Evolutionary conservation across 768 basidiomycete species (phyloP), one percentile per base, ranked within the genome.

Genomic region (Collybia sp.): DNA sequence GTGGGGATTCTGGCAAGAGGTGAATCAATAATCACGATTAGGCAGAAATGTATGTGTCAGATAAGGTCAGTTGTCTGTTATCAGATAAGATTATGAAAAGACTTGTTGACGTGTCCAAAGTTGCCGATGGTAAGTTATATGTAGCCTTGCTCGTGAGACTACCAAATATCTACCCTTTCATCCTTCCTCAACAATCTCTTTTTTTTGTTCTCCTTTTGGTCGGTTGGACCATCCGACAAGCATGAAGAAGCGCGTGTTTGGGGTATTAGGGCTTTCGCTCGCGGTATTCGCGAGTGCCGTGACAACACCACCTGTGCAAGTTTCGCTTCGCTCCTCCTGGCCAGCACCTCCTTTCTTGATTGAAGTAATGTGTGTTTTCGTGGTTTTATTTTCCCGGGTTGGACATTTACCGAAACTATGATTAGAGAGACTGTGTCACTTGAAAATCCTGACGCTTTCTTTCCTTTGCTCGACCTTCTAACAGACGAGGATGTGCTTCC

Each of bases 361-460:
- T n/a, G 84, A 86, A 64, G 70, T 84, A 40, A 58, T 87, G 83
- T 84, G 47, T 51, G 82, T 72, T 31, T 11, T 36, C 15, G 43
- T 6, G 39, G 30, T 37, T n/a, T 42, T 9, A 46, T 11, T 45
- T 16, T 38, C n/a, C 30, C 35, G 12, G 42, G 12, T 38, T 13
- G 30, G 42, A 18, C 51, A n/a, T 45, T 45, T 16, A 19, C 18
- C 45, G 46, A 13, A 46, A 12, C 1, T 31, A 10, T 20, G 30
- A 32, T 5, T 58, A 98, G 95, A 33, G 95, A 99, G 66, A 82
- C 90, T 0, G 72, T 93, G 12, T 66, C 85, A 6, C 62, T 84
- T 38, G 89, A 95, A 60, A 78, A 83, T 42, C 78, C 86, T 0
- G 60, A 75, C 15, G 68, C 78, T 12, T 92, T 92, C 69, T 92